Base-by-base conservation (phyloP, 805 yeast species). In the Candida sithepensis region DNA sequence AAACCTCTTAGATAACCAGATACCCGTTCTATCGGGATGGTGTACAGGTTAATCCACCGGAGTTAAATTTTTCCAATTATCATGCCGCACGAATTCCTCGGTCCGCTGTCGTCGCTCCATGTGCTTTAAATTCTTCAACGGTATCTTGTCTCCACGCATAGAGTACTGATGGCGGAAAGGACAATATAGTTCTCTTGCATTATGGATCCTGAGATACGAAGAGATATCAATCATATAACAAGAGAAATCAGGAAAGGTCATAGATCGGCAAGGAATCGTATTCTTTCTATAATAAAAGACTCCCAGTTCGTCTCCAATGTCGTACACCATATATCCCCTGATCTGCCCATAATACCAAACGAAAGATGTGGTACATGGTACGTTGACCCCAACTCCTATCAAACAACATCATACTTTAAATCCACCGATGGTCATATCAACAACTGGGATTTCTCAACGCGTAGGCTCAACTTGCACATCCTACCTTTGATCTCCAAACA, bases 321-420 rank as follows among this genome's bases (percentile, higher is more conserved):
- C 52, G 57, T 1, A 57, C 65, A 0, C 55, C 70, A 0, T 74
- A 65, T 52, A 46, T 45, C 43, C 14, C 43, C 37, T 65, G 12
- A 49, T 9, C 44, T 59, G 13, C 84, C 85, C 6, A 42, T 79
- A 8, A 62, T 82, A 2, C 85, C 96, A 4, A 90, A 90, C 62
- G 92, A 86, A 61, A 67, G 97, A 44, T 89, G 96, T 64, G 97
- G 97, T 0, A 59, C 79, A 13, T 90, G 97, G 97, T 90, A 90
- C 56, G 78, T 84, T 3, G 70, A 77, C 0, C 81, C 85, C 0
- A 46, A 50, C 0, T 41, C 54, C 0, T 68, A 65, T 21, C 39
- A 46, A 0, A 79, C 75, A 3, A 72, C 84, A 0, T 78, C 83
- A 16, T 89, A 90, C 59, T 90, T 90, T 69, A 90, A 90, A 59